Conservation (phyloP, 495 filamentous ascomycete species). For the Penicillium paxilli region DNA sequence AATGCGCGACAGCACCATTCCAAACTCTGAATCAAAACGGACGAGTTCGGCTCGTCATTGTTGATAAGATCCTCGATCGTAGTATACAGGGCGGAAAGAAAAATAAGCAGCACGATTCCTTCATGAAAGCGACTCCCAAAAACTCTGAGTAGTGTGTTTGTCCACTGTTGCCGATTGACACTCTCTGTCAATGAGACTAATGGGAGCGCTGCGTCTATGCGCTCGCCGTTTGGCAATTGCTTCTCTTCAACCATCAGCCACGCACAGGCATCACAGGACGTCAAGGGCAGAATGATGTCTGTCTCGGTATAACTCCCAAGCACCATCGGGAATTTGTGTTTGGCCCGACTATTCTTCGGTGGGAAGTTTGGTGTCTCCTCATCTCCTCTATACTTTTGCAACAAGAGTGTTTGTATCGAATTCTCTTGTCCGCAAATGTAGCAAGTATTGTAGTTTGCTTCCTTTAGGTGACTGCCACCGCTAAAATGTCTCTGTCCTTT, state of each 20-base stretch:
- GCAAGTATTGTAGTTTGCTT: neutral
- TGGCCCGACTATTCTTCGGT: neutral
- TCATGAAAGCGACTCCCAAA: neutral
- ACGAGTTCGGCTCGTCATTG: neutral
- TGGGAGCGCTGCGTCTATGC: neutral
- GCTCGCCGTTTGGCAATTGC: neutral
- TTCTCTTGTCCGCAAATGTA: neutral
- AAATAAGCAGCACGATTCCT: neutral
- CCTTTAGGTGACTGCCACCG: neutral
- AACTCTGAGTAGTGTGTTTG: neutral
- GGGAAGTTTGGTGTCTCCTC: neutral
- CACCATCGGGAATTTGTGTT: neutral
- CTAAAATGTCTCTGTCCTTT: neutral
- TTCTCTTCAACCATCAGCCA: neutral
- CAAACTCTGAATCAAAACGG: neutral
- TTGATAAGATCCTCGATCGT: neutral
- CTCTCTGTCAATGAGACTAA: neutral
- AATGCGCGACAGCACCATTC: neutral
- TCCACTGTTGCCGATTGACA: neutral
- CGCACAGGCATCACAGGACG: neutral
- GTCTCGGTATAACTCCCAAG: neutral
- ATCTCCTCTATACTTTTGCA: neutral
- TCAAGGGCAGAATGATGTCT: neutral
- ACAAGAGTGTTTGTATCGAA: neutral
- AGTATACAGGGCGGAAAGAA: neutral